Base-by-base conservation (phyloP, 1,284 basidiomycete species). In the Ganoderma multipileum region DNA sequence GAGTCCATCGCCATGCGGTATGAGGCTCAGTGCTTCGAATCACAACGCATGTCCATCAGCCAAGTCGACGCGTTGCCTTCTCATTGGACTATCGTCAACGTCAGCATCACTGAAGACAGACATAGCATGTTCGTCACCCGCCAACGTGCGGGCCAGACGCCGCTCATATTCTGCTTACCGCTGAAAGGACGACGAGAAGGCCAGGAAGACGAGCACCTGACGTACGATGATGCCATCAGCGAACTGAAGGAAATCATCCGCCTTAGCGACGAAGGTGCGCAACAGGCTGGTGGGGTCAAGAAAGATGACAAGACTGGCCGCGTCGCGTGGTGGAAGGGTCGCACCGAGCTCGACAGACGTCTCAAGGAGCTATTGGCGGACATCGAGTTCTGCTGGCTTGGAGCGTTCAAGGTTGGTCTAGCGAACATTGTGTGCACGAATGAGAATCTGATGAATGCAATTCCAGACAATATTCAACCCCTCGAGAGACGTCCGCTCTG, bases 351-450 rank as follows among this genome's bases (percentile, higher is more conserved):
- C 38, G 97, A 99, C 77, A 84, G 83, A 61, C 86, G 95, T 36
- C 79, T 99, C 76, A 84, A 89, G 61, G 87, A 90, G 42, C 82
- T 99, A 11, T 81, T 98, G 36, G 89, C 90, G 70, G 94, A 91
- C 71, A 91, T 99, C 44, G 97, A 99, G 78, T 95, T 94, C 75
- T 95, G 93, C 75, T 99, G 98, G 98, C 85, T 99, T 3, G 97
- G 98, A 1, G 96, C 93, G 28, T 99, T 98, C 88, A 99, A 99
- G 88, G 96, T 95, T 62, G 44, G 83, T 77, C 68, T 39, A 18
- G 26, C 3, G 9, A 12, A 3, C 3, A 26, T 33, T 42, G 60
- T 66, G 23, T 55, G 36, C 64, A 61, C 38, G 1, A 36, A 63
- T 28, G 64, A 30, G 18, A 47, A 23, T 41, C n/a, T 64, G 11